Base-by-base conservation (phyloP, 176 grass and related monocot species). In the Oryza australiensis region DNA sequence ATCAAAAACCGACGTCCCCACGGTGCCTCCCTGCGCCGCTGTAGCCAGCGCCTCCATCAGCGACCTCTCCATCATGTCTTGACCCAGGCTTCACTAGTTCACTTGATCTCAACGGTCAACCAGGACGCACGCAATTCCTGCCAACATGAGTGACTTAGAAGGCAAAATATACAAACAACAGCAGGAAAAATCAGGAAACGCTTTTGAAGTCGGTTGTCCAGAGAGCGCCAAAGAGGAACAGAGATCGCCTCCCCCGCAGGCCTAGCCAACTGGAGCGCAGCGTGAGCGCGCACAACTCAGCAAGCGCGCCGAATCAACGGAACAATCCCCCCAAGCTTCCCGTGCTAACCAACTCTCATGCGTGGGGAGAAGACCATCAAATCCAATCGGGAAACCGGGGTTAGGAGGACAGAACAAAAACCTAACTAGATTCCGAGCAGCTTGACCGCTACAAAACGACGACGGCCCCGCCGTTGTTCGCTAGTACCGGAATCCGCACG, bases 51-150 rank as follows among this genome's bases (percentile, higher is more conserved):
- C 89, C 89, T 92, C 87, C 83, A 95, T 57, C 22, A 94, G 69
- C 83, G 93, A 92, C 73, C 87, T 90, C 85, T 94, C 89, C 93
- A 89, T 88, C 87, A 74, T 84, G 74, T 62, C 80, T 60, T 53
- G 7, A 23, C 34, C 34, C 49, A 12, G 22, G n/a, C 34, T 64
- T 29, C 20, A n/a, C 18, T 22, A 55, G 51, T 55, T 55, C 24
- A 53, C 26, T 5, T 70, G 48, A 40, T 43, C 15, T 34, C 42
- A 48, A 22, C 22, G 4, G 32, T 32, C 32, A 32, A 32, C 16
- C 43, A 67, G 73, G 13, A 70, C 20, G 51, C 40, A 15, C 49
- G 23, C 59, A 72, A 82, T 28, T 33, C 88, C 88, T 82, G 66
- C 46, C n/a, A 62, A 30, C 28, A 78, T 62, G 46, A 60, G 77